These are phyloP conservation scores for Magnolia sinica DNA, from an alignment of 164 flowering plant genomes.

Conservation along the genomic window DNA sequence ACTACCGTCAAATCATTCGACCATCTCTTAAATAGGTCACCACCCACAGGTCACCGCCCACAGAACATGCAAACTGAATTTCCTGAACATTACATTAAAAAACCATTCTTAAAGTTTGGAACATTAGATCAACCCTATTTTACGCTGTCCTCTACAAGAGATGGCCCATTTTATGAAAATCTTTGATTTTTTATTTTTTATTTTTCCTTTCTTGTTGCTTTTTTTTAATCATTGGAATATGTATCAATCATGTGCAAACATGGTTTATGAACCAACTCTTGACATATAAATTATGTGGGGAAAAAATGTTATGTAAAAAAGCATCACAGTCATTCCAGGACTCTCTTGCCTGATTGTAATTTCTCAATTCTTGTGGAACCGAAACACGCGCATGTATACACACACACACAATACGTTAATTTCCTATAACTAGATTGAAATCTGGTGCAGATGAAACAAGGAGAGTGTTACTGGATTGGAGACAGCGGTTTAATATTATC, in stretches of 20 bases:
- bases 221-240: background rate
- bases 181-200: background rate
- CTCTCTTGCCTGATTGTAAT: background rate
- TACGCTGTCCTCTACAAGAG: background rate
- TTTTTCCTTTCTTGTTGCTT: no score
- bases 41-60: no score
- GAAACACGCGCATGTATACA: background rate
- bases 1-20: background rate
- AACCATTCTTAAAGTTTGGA: background rate
- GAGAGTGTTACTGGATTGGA: conserved; percentile 18
- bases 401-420: background rate
- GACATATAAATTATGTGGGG: background rate
- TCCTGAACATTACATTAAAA: no score
- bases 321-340: background rate
- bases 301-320: background rate
- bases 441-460: conserved; percentile 4
- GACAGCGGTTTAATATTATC: conserved; percentile 25
- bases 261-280: background rate
- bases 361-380: background rate
- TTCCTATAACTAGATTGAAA: background rate
- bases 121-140: background rate
- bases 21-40: no score
- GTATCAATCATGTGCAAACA: background rate
- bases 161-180: background rate
- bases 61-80: no score